These are phyloP conservation scores for Pholiota conissans DNA, from an alignment of 768 basidiomycete species.

Conservation along the genomic window DNA sequence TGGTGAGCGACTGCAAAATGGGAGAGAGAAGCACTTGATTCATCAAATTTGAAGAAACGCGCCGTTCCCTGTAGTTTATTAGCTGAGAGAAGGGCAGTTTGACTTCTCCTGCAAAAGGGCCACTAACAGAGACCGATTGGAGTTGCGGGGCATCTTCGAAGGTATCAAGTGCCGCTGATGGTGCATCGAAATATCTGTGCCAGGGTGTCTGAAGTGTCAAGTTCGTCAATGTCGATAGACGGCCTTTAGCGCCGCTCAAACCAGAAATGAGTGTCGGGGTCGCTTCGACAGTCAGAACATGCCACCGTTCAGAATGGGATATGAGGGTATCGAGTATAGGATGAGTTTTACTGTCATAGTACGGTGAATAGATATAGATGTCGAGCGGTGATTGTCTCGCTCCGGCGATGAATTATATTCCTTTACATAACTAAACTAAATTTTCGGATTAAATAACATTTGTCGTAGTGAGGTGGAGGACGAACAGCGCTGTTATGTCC, in stretches of 20 bases:
- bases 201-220: constrained; percentile 14
- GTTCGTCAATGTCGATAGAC: constrained; percentile 18
- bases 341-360: constrained; percentile 13
- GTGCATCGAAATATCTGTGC: neutral
- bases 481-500: too few relatives aligned
- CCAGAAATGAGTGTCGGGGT: constrained; percentile 13
- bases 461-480: too few relatives aligned
- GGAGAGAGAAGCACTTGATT: constrained; percentile 14
- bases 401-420: too few relatives aligned
- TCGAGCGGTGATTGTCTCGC: constrained; percentile 16
- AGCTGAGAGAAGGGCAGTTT: constrained; percentile 22
- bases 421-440: too few relatives aligned
- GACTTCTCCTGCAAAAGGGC: constrained; percentile 15
- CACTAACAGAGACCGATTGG: constrained; percentile 17
- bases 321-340: constrained; percentile 21
- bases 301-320: constrained; percentile 22
- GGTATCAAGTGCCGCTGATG: constrained; percentile 13
- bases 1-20: constrained; percentile 17
- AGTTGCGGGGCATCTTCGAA: constrained; percentile 24
- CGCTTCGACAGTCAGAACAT: constrained; percentile 14
- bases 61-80: constrained; percentile 20
- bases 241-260: constrained; percentile 20
- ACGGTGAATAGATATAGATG: constrained; percentile 16
- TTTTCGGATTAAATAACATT: too few relatives aligned
- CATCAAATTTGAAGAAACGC: constrained; percentile 11